A percentile compares a stretch with the other conserved stretches of the same genome.
Conservation (phyloP, 2,329 filamentous ascomycete species). For the Bipolaris gigantea region DNA sequence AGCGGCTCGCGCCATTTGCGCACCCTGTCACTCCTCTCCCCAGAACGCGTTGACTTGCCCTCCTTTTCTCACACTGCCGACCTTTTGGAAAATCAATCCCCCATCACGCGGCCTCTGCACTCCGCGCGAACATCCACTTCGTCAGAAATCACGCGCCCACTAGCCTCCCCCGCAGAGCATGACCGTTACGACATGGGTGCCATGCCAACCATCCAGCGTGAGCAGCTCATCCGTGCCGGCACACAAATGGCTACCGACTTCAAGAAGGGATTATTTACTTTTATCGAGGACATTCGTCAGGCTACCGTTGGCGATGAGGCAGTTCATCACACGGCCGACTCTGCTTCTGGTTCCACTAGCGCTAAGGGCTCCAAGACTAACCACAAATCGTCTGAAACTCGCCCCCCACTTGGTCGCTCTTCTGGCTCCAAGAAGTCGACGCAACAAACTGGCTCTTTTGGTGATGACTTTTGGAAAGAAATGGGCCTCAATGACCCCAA, state of each 20-base stretch:
- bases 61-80: conserved; percentile 45
- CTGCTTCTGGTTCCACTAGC: conserved; percentile 41
- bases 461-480: conserved; percentile 49
- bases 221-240: conserved; percentile 46
- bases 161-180: conserved; percentile 27
- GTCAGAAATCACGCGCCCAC: conserved; percentile 35
- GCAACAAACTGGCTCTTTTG: conserved; percentile 41
- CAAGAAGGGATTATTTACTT: conserved; percentile 86
- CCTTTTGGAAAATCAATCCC: conserved; percentile 34
- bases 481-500: conserved; percentile 47
- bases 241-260: conserved; percentile 90
- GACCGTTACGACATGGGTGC: conserved; percentile 39
- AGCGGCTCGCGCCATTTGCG: conserved; percentile 64
- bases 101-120: conserved; percentile 15
- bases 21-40: conserved; percentile 82
- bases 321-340: conserved; percentile 49
- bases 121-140: conserved; percentile 35
- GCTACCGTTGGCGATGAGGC: conserved; percentile 95
- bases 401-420: conserved; percentile 36
- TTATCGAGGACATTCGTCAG: conserved; percentile 92
- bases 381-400: conserved; percentile 35
- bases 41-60: conserved; percentile 45
- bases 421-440: conserved; percentile 38
- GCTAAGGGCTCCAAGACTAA: conserved; percentile 26
- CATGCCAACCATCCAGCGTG: conserved; percentile 39